Evolutionary conservation across 2,329 filamentous ascomycete species (phyloP), one percentile per base, ranked within the genome.

Genomic region (Lachnellula willkommii): DNA sequence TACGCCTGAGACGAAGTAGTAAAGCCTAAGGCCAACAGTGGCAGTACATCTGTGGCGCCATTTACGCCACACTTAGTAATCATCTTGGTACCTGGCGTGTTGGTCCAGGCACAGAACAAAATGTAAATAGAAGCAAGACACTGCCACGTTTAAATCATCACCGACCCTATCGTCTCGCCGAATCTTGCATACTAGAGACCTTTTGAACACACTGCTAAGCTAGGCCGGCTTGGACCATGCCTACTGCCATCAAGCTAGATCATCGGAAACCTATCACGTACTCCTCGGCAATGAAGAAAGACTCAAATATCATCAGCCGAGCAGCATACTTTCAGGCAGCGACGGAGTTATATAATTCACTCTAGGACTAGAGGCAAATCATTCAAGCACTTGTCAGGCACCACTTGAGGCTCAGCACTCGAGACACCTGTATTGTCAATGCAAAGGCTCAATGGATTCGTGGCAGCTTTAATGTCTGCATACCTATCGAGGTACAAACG

Each of bases 391-490:
- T 68, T 47, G 59, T 66, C 37, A 45, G 59, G 20, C 58, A 64
- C 52, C 65, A 69, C 57, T 58, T 69, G 5, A 54, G 57, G 9
- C 63, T 71, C 9, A 50, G 59, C 47, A 47, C 53, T 37, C 22
- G 60, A 45, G 65, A 63, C 14, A 55, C 22, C 45, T 70, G 66
- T 58, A 61, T 42, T 69, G 32, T 55, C 56, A 15, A 49, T 24
- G 57, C 53, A 22, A 57, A 50, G 45, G 40, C 63, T n/a, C 46
- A 60, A 56, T 71, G 68, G 68, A 66, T 70, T 35, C 57, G 63
- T 43, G 69, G 69, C 2, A 62, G 62, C 62, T 72, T 72, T 60
- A 72, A 73, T 59, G 53, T 71, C 26, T 73, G 68, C 56, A 63
- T 72, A 47, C 63, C 64, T 36, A 56, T 72, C 22, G 59, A 67